Conservation (phyloP, 2,329 filamentous ascomycete genomes). For the Alternaria brassicae region DNA sequence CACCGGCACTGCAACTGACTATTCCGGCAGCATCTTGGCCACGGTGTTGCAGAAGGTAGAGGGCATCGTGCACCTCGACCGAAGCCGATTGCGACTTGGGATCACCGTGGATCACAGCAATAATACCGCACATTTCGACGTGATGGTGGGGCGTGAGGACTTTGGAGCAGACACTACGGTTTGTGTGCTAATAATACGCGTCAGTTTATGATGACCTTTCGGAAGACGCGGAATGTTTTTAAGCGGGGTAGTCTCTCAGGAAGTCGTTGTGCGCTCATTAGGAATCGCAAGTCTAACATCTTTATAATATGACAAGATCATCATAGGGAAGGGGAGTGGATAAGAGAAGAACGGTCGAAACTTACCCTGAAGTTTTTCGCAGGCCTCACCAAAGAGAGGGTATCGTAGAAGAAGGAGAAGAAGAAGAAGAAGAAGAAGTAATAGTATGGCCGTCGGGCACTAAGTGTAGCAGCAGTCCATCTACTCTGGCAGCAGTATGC, state of each 20-base stretch:
- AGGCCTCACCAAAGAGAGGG: conserved; percentile 8
- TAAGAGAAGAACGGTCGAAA: conserved; percentile 5
- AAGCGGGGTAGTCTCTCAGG: conserved; percentile 39
- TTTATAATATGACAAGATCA: conserved; percentile 47
- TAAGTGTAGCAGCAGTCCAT: conserved; percentile 16
- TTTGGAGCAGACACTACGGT: background rate
- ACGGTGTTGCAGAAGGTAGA: conserved; percentile 60
- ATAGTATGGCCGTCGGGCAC: conserved; percentile 22
- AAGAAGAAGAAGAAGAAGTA: background rate
- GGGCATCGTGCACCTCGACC: conserved; percentile 55
- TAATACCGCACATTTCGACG: conserved; percentile 59
- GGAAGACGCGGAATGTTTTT: conserved; percentile 21
- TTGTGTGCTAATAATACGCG: conserved; percentile 19
- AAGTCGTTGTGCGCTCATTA: conserved; percentile 49
- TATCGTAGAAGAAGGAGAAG: conserved; percentile 1
- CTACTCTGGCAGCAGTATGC: background rate
- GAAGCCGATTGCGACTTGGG: conserved; percentile 50
- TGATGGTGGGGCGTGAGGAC: background rate
- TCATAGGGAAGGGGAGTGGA: conserved; percentile 31
- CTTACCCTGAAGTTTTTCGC: conserved; percentile 20
- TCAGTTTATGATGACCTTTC: conserved; percentile 31
- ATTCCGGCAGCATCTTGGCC: conserved; percentile 92
- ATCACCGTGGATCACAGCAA: conserved; percentile 57
- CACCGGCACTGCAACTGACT: conserved; percentile 74
- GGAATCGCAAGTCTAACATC: conserved; percentile 53